Percentiles rank a stretch among this genome's conserved stretches.
These are phyloP conservation scores for Penicillium sp. DNA, from an alignment of 2,329 filamentous ascomycete species.

Conservation along the genomic window DNA sequence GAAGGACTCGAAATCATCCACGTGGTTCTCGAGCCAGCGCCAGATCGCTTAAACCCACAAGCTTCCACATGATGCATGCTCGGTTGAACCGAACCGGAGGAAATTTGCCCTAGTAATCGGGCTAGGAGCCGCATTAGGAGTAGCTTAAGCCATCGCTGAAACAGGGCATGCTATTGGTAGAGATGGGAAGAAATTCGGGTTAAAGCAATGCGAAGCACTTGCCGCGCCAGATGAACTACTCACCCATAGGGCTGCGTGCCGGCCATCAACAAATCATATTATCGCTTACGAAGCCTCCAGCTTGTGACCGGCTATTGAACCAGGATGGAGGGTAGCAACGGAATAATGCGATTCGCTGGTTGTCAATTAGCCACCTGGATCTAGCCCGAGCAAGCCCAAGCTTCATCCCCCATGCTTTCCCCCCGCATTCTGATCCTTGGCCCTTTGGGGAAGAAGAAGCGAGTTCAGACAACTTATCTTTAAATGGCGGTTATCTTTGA, in stretches of 20 bases:
- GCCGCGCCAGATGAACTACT: constrained; percentile 2
- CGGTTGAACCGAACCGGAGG: not conserved
- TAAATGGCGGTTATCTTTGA: too few species aligned
- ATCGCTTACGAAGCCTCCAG: not conserved
- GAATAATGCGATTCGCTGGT: not conserved
- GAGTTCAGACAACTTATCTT: not conserved
- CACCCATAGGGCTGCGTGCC: not conserved
- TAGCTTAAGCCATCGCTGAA: not conserved
- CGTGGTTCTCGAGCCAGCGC: too few species aligned
- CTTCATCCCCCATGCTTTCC: not conserved
- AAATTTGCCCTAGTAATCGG: not conserved
- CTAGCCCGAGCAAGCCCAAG: not conserved
- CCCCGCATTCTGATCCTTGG: not conserved
- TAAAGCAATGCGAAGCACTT: constrained; percentile 14
- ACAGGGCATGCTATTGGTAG: not conserved
- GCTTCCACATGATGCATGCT: not conserved
- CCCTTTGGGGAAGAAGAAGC: not conserved
- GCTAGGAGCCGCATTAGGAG: not conserved
- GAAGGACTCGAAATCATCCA: not conserved
- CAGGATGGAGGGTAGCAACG: not conserved
- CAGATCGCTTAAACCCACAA: not conserved
- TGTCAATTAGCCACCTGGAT: not conserved
- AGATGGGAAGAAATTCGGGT: constrained; percentile 5
- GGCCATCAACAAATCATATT: not conserved
- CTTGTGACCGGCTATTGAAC: not conserved